Conservation (phyloP, 2,329 filamentous ascomycete species). For the Trichoderma polysporum region DNA sequence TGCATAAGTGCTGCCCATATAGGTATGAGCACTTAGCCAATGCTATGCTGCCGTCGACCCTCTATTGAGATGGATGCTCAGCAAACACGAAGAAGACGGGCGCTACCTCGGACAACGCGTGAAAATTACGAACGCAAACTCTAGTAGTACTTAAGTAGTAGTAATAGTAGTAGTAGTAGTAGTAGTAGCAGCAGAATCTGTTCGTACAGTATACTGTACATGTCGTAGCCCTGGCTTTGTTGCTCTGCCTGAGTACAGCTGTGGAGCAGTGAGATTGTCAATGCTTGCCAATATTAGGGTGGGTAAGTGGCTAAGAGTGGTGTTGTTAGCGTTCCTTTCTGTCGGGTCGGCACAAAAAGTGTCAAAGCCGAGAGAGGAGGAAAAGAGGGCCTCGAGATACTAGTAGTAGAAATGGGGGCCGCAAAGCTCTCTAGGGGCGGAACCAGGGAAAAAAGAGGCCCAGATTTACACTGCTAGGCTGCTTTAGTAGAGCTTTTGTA, state of each 20-base stretch:
- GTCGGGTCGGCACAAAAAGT: conserved; percentile 17
- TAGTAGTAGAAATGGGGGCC: neutral
- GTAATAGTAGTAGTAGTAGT: neutral
- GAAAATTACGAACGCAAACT: neutral
- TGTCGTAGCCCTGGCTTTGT: neutral
- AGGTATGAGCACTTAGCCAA: neutral
- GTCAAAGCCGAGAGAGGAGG: neutral
- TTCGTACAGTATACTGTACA: neutral
- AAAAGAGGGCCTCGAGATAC: neutral
- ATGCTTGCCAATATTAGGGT: neutral
- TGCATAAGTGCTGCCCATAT: neutral
- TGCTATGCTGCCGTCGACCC: neutral
- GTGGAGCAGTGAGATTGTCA: neutral
- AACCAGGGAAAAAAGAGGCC: neutral
- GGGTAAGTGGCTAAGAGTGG: neutral
- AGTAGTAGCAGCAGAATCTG: neutral
- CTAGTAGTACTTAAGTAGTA: neutral
- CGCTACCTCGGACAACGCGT: too few relatives aligned
- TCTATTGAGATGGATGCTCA: too few relatives aligned
- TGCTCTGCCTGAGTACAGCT: neutral
- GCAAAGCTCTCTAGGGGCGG: neutral
- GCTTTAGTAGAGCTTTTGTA: neutral
- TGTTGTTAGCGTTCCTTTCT: conserved; percentile 18
- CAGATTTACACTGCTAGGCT: neutral
- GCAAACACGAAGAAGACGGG: too few relatives aligned